A percentile compares a stretch with the other conserved stretches of the same genome.
Conservation (phyloP, 805 yeast genomes). For the Saturnispora dispora region DNA sequence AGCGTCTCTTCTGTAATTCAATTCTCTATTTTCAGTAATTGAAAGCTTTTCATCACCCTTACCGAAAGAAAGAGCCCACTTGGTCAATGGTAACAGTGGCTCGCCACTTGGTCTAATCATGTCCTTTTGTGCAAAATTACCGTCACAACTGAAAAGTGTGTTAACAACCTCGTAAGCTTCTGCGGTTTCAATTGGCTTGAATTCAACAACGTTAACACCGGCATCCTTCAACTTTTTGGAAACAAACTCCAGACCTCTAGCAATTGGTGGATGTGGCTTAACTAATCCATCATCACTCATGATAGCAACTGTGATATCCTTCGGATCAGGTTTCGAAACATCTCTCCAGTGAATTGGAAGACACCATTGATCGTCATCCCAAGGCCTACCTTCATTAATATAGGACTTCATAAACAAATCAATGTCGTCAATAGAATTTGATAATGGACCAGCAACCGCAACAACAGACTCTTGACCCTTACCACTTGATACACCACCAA, state of each 20-base stretch:
- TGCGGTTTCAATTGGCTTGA: slow-evolving; percentile 48
- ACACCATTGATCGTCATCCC: slow-evolving; percentile 40
- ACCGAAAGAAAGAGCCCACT: slow-evolving; percentile 52
- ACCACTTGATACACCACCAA: slow-evolving; percentile 45
- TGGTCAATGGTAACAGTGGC: slow-evolving; percentile 54
- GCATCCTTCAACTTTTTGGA: slow-evolving; percentile 47
- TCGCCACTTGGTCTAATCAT: slow-evolving; percentile 56
- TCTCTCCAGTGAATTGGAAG: slow-evolving; percentile 47
- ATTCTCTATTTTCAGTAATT: slow-evolving; percentile 44
- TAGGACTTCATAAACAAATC: slow-evolving; percentile 58
- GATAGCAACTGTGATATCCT: slow-evolving; percentile 48
- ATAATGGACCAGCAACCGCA: slow-evolving; percentile 61
- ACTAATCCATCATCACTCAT: slow-evolving; percentile 58
- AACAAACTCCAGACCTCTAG: slow-evolving; percentile 45
- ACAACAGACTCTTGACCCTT: slow-evolving; percentile 59
- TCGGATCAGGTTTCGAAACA: slow-evolving; percentile 31
- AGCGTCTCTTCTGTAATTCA: slow-evolving; percentile 47
- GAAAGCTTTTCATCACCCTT: slow-evolving; percentile 41
- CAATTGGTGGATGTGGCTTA: slow-evolving; percentile 58
- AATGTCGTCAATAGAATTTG: slow-evolving; percentile 55
- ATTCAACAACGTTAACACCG: slow-evolving; percentile 48
- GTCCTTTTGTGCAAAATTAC: slow-evolving; percentile 48
- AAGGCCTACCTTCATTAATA: slow-evolving; percentile 56
- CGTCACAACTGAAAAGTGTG: slow-evolving; percentile 55
- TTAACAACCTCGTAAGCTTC: slow-evolving; percentile 52